Evolutionary conservation across 768 basidiomycete genomes (phyloP).

Genomic region (Neoboletus brunneissimus): DNA sequence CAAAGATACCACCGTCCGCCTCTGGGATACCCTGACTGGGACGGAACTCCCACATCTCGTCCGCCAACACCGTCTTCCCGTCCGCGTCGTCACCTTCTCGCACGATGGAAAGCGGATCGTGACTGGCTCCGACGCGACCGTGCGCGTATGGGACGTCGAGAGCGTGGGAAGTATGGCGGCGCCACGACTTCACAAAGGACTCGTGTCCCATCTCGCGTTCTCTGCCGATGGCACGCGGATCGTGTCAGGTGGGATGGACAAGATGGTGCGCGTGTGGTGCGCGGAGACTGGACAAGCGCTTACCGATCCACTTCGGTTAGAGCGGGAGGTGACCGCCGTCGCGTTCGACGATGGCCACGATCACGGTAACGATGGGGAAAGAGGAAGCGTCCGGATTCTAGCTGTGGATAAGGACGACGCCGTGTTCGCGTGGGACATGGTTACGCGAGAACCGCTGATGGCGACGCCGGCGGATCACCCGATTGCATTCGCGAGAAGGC

Average conservation of each 20-base stretch:
- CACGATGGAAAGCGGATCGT: constrained; percentile 27
- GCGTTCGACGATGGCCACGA: constrained; percentile 23
- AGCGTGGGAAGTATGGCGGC: constrained; percentile 28
- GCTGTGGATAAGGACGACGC: constrained; percentile 22
- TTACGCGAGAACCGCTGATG: constrained; percentile 17
- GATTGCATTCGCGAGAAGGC: neutral
- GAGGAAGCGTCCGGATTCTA: constrained; percentile 14
- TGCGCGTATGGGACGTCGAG: constrained; percentile 34
- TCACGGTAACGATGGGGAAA: neutral
- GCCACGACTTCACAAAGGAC: constrained; percentile 26
- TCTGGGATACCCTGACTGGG: constrained; percentile 25
- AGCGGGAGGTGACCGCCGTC: constrained; percentile 18
- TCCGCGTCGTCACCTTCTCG: constrained; percentile 29
- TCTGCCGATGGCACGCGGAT: constrained; percentile 28
- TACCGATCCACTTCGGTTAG: constrained; percentile 19
- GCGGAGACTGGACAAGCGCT: constrained; percentile 19
- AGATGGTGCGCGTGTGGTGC: constrained; percentile 32
- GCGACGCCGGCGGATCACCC: constrained; percentile 25
- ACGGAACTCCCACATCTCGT: constrained; percentile 25
- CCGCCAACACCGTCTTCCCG: constrained; percentile 26
- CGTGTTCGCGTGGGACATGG: constrained; percentile 29
- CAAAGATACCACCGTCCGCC: constrained; percentile 30
- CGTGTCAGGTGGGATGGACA: constrained; percentile 31
- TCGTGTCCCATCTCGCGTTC: constrained; percentile 28
- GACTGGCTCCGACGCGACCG: constrained; percentile 27